Conservation (phyloP, 2,329 filamentous ascomycete genomes). For the Cladosporium oxysporum region DNA sequence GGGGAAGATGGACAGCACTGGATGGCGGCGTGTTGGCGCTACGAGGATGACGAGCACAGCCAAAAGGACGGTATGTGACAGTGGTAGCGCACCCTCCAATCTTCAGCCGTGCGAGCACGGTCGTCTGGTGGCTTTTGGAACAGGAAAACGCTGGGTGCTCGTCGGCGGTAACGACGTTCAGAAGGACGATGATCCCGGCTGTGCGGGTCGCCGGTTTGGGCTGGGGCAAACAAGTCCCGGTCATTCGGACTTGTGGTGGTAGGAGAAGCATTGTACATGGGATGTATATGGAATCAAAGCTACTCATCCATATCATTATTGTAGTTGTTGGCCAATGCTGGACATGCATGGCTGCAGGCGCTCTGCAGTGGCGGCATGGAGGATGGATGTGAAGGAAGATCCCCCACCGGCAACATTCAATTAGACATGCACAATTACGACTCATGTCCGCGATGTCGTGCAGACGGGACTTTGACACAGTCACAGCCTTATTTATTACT, state of each 20-base stretch:
- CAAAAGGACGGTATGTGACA: not conserved
- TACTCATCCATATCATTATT: not conserved
- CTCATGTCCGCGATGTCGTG: conserved; percentile 3
- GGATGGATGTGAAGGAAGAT: conserved; percentile 2
- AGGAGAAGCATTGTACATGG: not conserved
- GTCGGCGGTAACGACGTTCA: conserved; percentile 14
- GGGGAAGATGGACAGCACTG: not conserved
- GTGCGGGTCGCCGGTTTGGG: not conserved
- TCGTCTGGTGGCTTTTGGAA: not conserved
- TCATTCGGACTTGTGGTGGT: not conserved
- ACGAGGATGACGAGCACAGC: not conserved
- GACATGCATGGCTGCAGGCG: not conserved
- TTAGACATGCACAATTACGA: not conserved
- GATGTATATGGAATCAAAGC: not conserved
- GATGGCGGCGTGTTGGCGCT: not conserved
- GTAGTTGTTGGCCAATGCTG: not conserved
- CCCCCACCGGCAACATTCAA: conserved; percentile 2
- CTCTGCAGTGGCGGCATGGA: not conserved
- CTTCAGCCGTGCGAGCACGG: conserved; percentile 18
- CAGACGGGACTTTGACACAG: not conserved
- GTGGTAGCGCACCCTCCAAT: conserved; percentile 14
- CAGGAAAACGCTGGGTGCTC: conserved; percentile 12
- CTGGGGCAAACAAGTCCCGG: conserved; percentile 2
- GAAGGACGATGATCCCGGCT: not conserved
- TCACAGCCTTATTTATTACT: not conserved